Base-by-base conservation (phyloP, 2,329 filamentous ascomycete species). In the Pseudogymnoascus sp. region DNA sequence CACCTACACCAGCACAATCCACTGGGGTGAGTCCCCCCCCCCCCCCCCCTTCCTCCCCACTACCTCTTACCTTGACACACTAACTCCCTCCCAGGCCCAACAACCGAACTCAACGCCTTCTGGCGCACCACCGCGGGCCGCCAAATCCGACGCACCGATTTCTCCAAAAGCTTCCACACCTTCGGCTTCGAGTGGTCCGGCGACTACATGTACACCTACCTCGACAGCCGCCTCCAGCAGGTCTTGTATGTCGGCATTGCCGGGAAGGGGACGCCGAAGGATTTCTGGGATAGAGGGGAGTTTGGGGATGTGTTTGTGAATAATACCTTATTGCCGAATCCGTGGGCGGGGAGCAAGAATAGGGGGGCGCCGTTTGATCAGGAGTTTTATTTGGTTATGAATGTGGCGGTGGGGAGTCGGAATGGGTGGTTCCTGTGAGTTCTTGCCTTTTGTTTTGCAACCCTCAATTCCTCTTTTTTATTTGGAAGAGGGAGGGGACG, bases 101-200 rank as follows among this genome's bases (percentile, higher is more conserved):
- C 64, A 23, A 65, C 21, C 66, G 69, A 21, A 67, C 68, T 25
- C 67, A 72, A 62, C 63, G 66, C 14, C 62, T 73, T 34, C 70
- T 69, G 38, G 67, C 67, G 68, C 34, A 77, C 74, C 5, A 75
- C 71, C 5, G 66, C 69, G 21, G 71, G 71, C 23, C 73, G 74
- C 38, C 69, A 69, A 40, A 66, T 76, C 37, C 71, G 73, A 23
- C 73, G 75, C 60, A 71, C 71, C n/a, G 74, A 78, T 62, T 80
- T 76, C 65, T 72, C 76, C 4, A 69, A 76, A 10, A 67, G 66
- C 1, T 83, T 78, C 68, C 79, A 83, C 70, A 84, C 78, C 1
- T 84, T 77, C 65, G 82, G 81, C 4, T 66, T 84, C 14, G 79
- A 83, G 67, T 84, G 82, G 82, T 77, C 74, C 1, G 74, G 78